Evolutionary conservation across 208 protist species (phyloP), one percentile per base, ranked within the genome.

Genomic region (Strigomonas galati): DNA sequence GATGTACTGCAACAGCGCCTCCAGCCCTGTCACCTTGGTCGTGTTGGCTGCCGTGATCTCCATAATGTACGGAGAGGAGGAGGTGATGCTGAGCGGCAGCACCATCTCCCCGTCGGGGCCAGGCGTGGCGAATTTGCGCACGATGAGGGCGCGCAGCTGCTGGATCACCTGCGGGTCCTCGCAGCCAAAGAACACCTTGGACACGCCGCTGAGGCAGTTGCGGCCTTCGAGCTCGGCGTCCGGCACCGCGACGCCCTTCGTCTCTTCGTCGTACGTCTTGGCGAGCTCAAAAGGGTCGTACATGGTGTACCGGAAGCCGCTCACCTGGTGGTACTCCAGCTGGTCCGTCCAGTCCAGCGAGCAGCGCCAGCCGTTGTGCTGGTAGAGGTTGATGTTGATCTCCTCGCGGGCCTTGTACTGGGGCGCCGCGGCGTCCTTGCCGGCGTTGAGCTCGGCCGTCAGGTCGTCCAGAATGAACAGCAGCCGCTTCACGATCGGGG

Each of bases 361-460:
- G n/a, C 74, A 76, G 43, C 71, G 43, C 78, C 81, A 87, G 61
- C 78, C 71, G 30, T 83, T 74, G 44, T 68, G 27, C 40, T 72
- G 64, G 64, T 78, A 87, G 14, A 87, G 40, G 57, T 87, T 82
- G 9, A 69, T 66, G 65, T 79, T 79, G 48, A 79, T 63, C 31
- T 68, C 59, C 68, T 74, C 59, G 14, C 71, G 46, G 28, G 65
- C 48, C 4, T 31, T 23, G 17, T 23, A 19, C 40, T n/a, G 28
- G 19, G 24, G 17, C 53, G 17, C 31, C 21, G 58, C 26, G 7
- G 7, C 35, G 7, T 40, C 35, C 10, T 40, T 40, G 35, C 35
- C 35, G 35, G 35, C 35, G 35, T 4, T 40, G 7, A 4, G 35
- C 35, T 4, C 35, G 7, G 35, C 35, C 7, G 35, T 40, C 35